A percentile compares a stretch with the other conserved stretches of the same genome.
Evolutionary conservation across 352 stramenopile species (phyloP).

Genomic region (Pythium plurisporium): DNA sequence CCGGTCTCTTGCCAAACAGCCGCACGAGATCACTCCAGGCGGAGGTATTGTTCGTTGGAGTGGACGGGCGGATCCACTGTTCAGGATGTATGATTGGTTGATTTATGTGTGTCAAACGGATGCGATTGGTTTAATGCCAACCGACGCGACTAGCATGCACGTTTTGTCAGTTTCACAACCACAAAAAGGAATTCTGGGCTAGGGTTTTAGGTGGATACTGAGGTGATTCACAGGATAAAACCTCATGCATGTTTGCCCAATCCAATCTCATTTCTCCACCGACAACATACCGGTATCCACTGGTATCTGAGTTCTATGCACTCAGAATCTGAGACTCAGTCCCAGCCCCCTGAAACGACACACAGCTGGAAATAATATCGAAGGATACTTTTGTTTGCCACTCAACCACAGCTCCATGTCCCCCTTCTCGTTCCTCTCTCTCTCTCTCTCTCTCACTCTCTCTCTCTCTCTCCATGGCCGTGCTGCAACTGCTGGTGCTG

Average conservation of each 20-base stretch:
- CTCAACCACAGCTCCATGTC: no score
- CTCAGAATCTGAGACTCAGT: background rate
- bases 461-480: no score
- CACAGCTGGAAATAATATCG: conserved; percentile 18
- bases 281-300: background rate
- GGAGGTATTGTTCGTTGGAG: background rate
- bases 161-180: conserved; percentile 1
- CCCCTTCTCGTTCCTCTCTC: no score
- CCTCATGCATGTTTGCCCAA: conserved; percentile 9
- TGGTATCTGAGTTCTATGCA: background rate
- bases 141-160: conserved; percentile 1
- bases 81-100: conserved; percentile 2
- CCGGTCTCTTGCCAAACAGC: conserved; percentile 3
- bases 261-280: conserved; percentile 3
- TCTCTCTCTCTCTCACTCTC: background rate
- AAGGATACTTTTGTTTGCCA: conserved; percentile 11
- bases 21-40: background rate
- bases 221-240: background rate
- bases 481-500: background rate
- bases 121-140: conserved; percentile 12
- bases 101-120: background rate
- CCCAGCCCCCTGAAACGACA: no score
- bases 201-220: background rate
- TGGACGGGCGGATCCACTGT: conserved; percentile 17
- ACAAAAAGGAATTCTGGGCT: conserved; percentile 17